Conservation (phyloP, 2,329 filamentous ascomycete species). For the Pyrenophora graminea region DNA sequence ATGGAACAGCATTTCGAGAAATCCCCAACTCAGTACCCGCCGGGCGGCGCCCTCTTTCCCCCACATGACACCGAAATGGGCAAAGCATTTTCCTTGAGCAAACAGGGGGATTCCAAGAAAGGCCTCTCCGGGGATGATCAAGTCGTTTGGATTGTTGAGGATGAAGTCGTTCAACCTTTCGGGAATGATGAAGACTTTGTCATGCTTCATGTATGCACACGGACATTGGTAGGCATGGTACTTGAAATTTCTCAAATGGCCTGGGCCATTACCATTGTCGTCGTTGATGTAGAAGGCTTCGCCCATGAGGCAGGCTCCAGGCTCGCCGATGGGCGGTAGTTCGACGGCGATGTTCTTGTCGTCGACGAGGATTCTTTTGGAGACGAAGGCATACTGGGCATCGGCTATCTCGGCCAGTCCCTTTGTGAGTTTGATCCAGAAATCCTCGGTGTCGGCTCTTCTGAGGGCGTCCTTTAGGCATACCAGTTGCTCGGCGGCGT, state of each 20-base stretch:
- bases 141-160: slow-evolving; percentile 63
- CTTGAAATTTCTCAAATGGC: slow-evolving; percentile 63
- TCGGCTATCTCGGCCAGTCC: slow-evolving; percentile 65
- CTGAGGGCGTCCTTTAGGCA: slow-evolving; percentile 62
- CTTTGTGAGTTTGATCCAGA: slow-evolving; percentile 68
- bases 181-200: slow-evolving; percentile 71
- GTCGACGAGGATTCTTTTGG: slow-evolving; percentile 64
- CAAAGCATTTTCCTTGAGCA: slow-evolving; percentile 67
- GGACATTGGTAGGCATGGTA: slow-evolving; percentile 69
- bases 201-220: slow-evolving; percentile 71
- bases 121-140: slow-evolving; percentile 66
- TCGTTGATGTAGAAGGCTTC: slow-evolving; percentile 70
- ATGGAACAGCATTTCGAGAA: slow-evolving; percentile 69
- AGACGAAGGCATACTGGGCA: slow-evolving; percentile 70
- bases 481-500: slow-evolving; percentile 64
- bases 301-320: slow-evolving; percentile 66
- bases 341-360: slow-evolving; percentile 63
- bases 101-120: slow-evolving; percentile 71
- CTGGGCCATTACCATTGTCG: slow-evolving; percentile 53
- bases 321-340: slow-evolving; percentile 64
- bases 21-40: slow-evolving; percentile 65
- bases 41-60: slow-evolving; percentile 62
- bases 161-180: slow-evolving; percentile 64
- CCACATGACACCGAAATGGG: slow-evolving; percentile 75
- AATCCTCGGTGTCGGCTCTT: slow-evolving; percentile 59